A percentile compares a stretch with the other conserved stretches of the same genome.
Evolutionary conservation across 768 basidiomycete species (phyloP).

Genomic region (Russula dissimulans): DNA sequence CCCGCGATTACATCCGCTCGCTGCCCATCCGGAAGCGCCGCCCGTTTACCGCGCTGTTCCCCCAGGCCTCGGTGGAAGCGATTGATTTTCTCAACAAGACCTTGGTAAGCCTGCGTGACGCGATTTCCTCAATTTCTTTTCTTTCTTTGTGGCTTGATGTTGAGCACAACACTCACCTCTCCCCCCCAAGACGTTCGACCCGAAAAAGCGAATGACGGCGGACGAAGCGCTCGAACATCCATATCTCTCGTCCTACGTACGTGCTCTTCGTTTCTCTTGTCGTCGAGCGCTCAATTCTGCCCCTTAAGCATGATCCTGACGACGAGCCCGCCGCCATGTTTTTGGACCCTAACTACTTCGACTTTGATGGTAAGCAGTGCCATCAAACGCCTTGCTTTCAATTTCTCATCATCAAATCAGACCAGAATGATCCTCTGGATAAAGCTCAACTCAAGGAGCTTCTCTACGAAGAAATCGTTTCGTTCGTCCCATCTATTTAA

Average conservation of each 20-base stretch:
- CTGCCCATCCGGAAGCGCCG: constrained; percentile 74
- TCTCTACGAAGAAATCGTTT: constrained; percentile 75
- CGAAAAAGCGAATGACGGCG: constrained; percentile 75
- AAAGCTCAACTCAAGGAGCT: constrained; percentile 77
- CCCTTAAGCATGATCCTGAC: constrained; percentile 65
- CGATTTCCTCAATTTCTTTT: no score
- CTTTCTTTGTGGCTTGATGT: not conserved
- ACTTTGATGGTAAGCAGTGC: constrained; percentile 64
- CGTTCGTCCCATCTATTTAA: constrained; percentile 58
- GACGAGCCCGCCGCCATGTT: constrained; percentile 82
- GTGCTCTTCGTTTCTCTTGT: constrained; percentile 20
- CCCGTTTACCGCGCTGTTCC: constrained; percentile 65
- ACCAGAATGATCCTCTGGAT: constrained; percentile 66
- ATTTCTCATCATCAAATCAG: constrained; percentile 25
- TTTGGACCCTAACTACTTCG: constrained; percentile 79
- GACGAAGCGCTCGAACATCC: constrained; percentile 78
- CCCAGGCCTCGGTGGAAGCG: constrained; percentile 63
- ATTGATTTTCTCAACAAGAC: constrained; percentile 67
- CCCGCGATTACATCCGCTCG: constrained; percentile 80
- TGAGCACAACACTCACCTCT: not conserved
- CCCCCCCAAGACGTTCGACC: constrained; percentile 62
- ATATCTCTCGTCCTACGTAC: constrained; percentile 67
- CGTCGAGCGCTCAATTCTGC: constrained; percentile 4
- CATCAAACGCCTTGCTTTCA: not conserved
- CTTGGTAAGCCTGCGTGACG: constrained; percentile 32